Base-by-base conservation (phyloP, 2,329 filamentous ascomycete genomes). In the Beauveria sp. region DNA sequence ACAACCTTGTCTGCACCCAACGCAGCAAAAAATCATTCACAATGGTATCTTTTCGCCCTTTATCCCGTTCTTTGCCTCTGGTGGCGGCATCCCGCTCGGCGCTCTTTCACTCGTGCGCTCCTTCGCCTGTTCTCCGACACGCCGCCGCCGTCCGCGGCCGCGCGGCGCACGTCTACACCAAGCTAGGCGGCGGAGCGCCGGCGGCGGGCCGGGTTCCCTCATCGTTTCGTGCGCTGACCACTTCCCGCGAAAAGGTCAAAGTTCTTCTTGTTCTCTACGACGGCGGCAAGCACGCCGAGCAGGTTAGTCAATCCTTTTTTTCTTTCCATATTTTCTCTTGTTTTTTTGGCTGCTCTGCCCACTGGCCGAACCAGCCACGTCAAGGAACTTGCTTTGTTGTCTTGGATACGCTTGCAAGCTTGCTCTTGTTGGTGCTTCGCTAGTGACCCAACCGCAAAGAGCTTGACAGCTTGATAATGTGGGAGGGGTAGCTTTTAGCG, bases 211-310 rank as follows among this genome's bases (percentile, higher is more conserved):
- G 63, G 49, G 49, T 62, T 28, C 62, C 62, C 38, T 62, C 83
- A 72, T 81, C 86, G 67, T 80, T 80, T 69, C 84, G 85, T 79
- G 84, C 77, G 77, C 79, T 82, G 72, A 82, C 80, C 70, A 75
- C 75, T 65, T 65, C 67, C 63, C 69, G 68, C 68, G 68, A 71
- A 72, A 69, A 97, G 92, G 93, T 93, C 81, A 97, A 97, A 82
- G 90, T 97, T 79, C 88, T 97, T 74, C 83, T 93, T 73, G 90
- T 96, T 70, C 85, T 96, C 70, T 97, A 97, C 83, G 93, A 97
- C 79, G 93, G 92, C 75, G 84, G 86, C 74, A 81, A 91, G 80
- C 91, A 96, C 81, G 92, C 93, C 79, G 80, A 89, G 78, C 84
- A 97, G 73, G 91, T 96, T 75, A 75, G 80, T 74, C 18, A 3